Evolutionary conservation across 306 rosid genomes (phyloP), one percentile per base, ranked within the genome.

Genomic region (Acacia confusa): DNA sequence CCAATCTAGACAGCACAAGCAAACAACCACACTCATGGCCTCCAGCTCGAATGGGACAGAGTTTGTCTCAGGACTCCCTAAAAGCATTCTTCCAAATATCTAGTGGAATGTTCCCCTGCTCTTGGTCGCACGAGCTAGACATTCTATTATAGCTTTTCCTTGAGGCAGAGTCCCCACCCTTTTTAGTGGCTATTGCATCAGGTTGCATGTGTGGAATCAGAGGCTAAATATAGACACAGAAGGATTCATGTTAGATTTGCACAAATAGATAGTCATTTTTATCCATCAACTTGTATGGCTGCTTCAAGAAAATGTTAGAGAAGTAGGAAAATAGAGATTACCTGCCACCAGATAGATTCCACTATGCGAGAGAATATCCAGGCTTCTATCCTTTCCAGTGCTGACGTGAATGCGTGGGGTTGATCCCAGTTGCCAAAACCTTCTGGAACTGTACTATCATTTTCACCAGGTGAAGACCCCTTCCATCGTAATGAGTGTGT

Each of bases 261-360:
- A n/a, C 47, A 74, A 47, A n/a, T n/a, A 50, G 75, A 70, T 44
- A 72, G 67, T 50, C 6, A 68, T 36, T 75, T 70, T 53, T 28
- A 70, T 25, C 64, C 27, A 78, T 67, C 45, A 74, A 53, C 57
- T 64, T 34, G 58, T 12, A 25, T 38, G 65, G 70, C 14, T 55
- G 48, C 78, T 74, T 58, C 53, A 72, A 48, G 74, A 50, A 70
- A 24, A 61, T 70, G 57, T 41, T 9, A 40, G 67, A 71, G 38
- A 30, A 77, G 70, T 50, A 43, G 77, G 40, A 69, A 48, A 40
- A 75, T 55, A 74, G 38, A 66, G 17, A 40, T 71, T 74, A 93
- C 99, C 99, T 95, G 99, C 99, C 99, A 95, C 99, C 99, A 95
- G 78, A 93, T 86, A 81, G 97, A 95, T 84, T 95, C 99, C 78